A percentile compares a stretch with the other conserved stretches of the same genome.
These are phyloP conservation scores for Chaetothyriales sp. DNA, from an alignment of 2,329 filamentous ascomycete genomes.

Conservation along the genomic window DNA sequence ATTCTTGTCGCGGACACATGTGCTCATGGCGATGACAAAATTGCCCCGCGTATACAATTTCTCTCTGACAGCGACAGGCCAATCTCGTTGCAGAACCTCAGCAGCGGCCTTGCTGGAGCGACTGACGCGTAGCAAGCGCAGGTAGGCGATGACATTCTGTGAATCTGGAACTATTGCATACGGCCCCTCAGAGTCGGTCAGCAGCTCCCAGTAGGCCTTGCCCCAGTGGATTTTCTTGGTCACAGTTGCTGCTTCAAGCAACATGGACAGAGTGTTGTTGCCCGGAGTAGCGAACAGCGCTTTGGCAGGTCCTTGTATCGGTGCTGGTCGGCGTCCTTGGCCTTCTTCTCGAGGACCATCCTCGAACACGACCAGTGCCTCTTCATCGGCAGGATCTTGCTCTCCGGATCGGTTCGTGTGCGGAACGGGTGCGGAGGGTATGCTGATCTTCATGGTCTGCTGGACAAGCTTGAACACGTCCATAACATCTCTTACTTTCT, in stretches of 20 bases:
- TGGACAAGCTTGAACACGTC: slow-evolving; percentile 62
- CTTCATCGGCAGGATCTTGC: neutral
- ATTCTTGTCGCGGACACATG: slow-evolving; percentile 60
- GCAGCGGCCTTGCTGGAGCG: slow-evolving; percentile 50
- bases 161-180: slow-evolving; percentile 54
- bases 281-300: slow-evolving; percentile 30
- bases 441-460: slow-evolving; percentile 57
- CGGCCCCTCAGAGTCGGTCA: slow-evolving; percentile 37
- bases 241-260: slow-evolving; percentile 49
- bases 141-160: slow-evolving; percentile 53
- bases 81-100: slow-evolving; percentile 37
- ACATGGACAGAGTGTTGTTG: slow-evolving; percentile 49
- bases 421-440: neutral
- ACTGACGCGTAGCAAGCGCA: slow-evolving; percentile 50
- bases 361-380: neutral
- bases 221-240: slow-evolving; percentile 47
- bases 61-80: slow-evolving; percentile 34
- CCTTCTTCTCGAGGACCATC: neutral
- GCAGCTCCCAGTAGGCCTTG: slow-evolving; percentile 60
- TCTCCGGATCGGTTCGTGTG: neutral
- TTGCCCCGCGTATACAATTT: slow-evolving; percentile 33
- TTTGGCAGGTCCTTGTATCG: slow-evolving; percentile 9
- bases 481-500: slow-evolving; percentile 46
- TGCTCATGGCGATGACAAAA: slow-evolving; percentile 57
- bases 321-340: neutral